Base-by-base conservation (phyloP, 441 rosid species). In the Populus tomentosa region DNA sequence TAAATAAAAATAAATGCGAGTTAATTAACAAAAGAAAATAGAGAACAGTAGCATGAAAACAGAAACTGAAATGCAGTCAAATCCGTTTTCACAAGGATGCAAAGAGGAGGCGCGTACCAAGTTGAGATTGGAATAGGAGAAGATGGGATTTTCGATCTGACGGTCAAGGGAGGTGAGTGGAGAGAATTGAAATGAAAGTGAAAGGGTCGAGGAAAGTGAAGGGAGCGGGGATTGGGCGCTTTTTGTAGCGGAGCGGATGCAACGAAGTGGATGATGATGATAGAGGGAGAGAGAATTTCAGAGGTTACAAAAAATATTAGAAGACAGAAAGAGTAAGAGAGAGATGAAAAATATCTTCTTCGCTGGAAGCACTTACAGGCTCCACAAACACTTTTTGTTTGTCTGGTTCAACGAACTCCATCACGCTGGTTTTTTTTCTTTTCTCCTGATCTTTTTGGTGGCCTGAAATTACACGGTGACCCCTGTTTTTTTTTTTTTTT, bases 371-470 rank as follows among this genome's bases (percentile, higher is more conserved):
- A 46, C 53, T 69, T 73, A 20, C 62, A 66, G 79, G 75, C 70
- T 69, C 77, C 76, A 56, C 71, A 18, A 30, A 20, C 23, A 73
- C 42, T 0, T 42, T 63, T 18, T 35, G 33, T 72, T 79, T 82
- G 82, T 74, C 82, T 46, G 75, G 77, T 78, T 68, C 77, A 77
- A 74, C 81, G 65, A 81, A 70, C 76, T 62, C 59, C 68, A 46
- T 70, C 50, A n/a, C 33, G 68, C 77, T 69, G 36, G 30, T 26
- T 26, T 26, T 26, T 26, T 28, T 28, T 28, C 2, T 28, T 3
- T 28, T 30, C 7, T 46, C 18, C 7, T 56, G 2, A 56, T 56
- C 21, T 56, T 56, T 56, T 56, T 56, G 21, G 21, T 18, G 10
- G 62, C 23, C 10, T 20, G 23, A 56, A 56, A 56, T 56, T 56